Evolutionary conservation across 768 basidiomycete species (phyloP).

Genomic region (Pleurotus giganteus): DNA sequence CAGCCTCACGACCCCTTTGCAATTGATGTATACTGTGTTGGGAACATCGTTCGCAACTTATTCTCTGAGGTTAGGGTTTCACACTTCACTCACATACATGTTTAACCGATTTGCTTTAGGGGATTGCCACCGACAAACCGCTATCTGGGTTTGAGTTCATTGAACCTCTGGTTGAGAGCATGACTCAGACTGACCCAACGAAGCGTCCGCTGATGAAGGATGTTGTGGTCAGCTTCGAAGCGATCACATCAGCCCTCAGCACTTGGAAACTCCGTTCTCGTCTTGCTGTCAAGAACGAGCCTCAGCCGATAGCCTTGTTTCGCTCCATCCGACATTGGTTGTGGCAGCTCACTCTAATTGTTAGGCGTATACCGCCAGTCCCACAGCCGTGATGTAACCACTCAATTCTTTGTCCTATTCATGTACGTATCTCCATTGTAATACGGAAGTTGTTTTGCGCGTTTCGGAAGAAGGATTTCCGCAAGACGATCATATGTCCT

Average conservation of each 20-base stretch:
- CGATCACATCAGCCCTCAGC: conserved; percentile 10
- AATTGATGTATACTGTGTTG: conserved; percentile 42
- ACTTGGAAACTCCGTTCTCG: conserved; percentile 10
- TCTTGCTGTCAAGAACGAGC: not conserved
- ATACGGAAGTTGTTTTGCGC: no score
- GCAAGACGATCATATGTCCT: no score
- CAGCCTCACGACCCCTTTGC: conserved; percentile 35
- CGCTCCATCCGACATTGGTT: conserved; percentile 4
- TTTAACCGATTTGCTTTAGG: not conserved
- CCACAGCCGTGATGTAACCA: not conserved
- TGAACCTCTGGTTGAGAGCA: conserved; percentile 20
- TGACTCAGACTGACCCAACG: conserved; percentile 34
- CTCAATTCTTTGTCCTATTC: not conserved
- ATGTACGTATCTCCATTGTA: not conserved
- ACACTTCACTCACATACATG: not conserved
- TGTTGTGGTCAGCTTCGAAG: conserved; percentile 28
- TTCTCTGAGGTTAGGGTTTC: conserved; percentile 27
- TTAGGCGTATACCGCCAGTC: conserved; percentile 2
- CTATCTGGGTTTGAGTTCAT: conserved; percentile 9
- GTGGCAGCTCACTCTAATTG: not conserved
- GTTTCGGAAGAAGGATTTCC: no score
- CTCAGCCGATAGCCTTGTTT: not conserved
- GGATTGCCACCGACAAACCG: not conserved
- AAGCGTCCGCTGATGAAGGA: conserved; percentile 37
- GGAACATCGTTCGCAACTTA: conserved; percentile 31